Evolutionary conservation across 257 asterid genomes (phyloP).

Genomic region (Orobanche coerulescens): DNA sequence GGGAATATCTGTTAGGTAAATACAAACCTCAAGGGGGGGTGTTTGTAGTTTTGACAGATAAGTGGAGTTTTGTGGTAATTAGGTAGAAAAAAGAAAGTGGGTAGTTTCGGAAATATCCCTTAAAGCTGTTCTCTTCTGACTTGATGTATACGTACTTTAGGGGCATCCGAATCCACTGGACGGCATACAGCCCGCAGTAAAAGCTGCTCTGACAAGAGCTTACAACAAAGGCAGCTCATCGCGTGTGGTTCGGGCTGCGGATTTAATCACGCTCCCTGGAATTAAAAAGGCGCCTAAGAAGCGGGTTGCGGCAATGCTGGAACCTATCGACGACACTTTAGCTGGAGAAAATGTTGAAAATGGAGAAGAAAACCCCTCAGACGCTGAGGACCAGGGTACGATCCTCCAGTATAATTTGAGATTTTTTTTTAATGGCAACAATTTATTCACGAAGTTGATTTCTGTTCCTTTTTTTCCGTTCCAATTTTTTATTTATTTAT

Average conservation of each 20-base stretch:
- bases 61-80: too few species aligned
- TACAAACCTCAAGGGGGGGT: too few species aligned
- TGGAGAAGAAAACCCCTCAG: constrained; percentile 63
- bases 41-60: too few species aligned
- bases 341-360: constrained; percentile 49
- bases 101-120: neutral
- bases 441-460: neutral
- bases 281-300: constrained; percentile 78
- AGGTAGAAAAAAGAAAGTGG: too few species aligned
- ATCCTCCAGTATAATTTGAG: neutral
- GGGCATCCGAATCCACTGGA: constrained; percentile 77
- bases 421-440: neutral
- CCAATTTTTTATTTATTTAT: neutral
- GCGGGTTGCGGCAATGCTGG: constrained; percentile 91
- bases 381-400: constrained; percentile 71
- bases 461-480: neutral
- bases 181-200: constrained; percentile 80
- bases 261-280: constrained; percentile 81
- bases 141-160: constrained; percentile 32
- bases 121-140: constrained; percentile 15
- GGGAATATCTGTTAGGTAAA: too few species aligned
- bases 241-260: constrained; percentile 75
- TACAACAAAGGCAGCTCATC: constrained; percentile 90
- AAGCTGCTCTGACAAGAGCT: constrained; percentile 84
- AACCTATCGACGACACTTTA: constrained; percentile 57